Base-by-base conservation (phyloP, 2,329 filamentous ascomycete species). In the Colletotrichum coccodes region DNA sequence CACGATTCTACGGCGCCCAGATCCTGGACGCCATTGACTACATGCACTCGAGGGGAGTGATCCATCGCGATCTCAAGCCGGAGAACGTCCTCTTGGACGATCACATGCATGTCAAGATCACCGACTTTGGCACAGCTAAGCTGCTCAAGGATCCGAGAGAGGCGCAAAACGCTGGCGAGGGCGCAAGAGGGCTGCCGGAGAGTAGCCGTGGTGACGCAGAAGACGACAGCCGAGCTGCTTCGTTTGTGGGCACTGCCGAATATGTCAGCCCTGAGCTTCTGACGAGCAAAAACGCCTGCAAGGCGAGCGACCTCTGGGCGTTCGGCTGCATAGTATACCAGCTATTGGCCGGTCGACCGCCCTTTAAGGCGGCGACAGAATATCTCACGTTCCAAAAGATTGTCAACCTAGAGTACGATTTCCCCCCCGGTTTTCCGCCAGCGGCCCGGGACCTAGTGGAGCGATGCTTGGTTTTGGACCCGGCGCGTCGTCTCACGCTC, bases 371-470 rank as follows among this genome's bases (percentile, higher is more conserved):
- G 46, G 92, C 88, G 16, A 98, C 97, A 73, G 96, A 99, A 78
- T 99, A 98, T 76, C 87, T 96, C 77, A 99, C 96, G 0, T 99
- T 99, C 77, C 96, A 99, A 79, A 99, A 98, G 81, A 99, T 99
- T 76, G 94, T 99, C 60, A 92, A 89, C 36, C 85, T 99, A 49
- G 95, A 99, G 62, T 99, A 98, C 77, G 92, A 95, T 52, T 99
- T 98, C 72, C 96, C 96, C 0, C 82, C 89, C 32, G 94, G 94
- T 1, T 99, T 99, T 74, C 96, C 96, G 2, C 84, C 91, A 6
- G 89, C 94, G 2, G 96, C 96, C 23, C 91, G 91, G 69, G 96
- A 99, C 79, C 85, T 99, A 18, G 91, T 99, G 1, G 95, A 98
- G 79, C 89, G 96, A 71, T 89, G 97, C 50, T 84, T 99, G 16